These are phyloP conservation scores for Brassica cretica DNA, from an alignment of 345 rosid species.

Conservation along the genomic window DNA sequence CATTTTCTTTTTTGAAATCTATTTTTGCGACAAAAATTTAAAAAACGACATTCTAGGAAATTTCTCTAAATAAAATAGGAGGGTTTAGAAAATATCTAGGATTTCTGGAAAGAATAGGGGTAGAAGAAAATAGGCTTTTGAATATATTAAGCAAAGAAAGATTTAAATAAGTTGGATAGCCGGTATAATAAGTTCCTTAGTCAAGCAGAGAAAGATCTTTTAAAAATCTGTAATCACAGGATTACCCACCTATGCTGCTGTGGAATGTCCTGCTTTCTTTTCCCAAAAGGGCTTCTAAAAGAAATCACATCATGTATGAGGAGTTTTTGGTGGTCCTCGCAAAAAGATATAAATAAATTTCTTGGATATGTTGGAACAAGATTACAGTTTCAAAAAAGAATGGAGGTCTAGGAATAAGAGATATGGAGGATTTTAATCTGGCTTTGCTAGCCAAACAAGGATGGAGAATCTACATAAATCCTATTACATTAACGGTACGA, in stretches of 20 bases:
- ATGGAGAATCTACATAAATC: too few relatives aligned
- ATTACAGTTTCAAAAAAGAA: too few relatives aligned
- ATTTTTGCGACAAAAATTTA: too few relatives aligned
- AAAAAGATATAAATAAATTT: neutral
- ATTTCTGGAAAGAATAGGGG: neutral
- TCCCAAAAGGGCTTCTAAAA: neutral
- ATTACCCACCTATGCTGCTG: neutral
- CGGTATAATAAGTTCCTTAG: neutral
- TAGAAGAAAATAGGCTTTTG: neutral
- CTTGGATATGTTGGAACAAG: too few relatives aligned
- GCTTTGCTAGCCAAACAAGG: too few relatives aligned
- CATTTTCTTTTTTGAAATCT: too few relatives aligned
- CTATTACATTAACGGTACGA: too few relatives aligned
- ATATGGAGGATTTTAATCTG: too few relatives aligned
- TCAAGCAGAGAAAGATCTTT: neutral
- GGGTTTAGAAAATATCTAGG: neutral
- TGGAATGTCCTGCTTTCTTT: neutral
- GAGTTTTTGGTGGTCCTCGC: neutral
- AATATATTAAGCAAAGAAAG: neutral
- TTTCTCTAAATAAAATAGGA: neutral
- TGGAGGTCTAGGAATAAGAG: too few relatives aligned
- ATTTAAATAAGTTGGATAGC: neutral
- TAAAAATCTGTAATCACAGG: neutral
- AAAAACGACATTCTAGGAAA: too few relatives aligned
- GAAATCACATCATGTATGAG: neutral